phyloP scores from a whole-genome alignment of 441 rosid genomes.

The Euphorbia corollata region DNA sequence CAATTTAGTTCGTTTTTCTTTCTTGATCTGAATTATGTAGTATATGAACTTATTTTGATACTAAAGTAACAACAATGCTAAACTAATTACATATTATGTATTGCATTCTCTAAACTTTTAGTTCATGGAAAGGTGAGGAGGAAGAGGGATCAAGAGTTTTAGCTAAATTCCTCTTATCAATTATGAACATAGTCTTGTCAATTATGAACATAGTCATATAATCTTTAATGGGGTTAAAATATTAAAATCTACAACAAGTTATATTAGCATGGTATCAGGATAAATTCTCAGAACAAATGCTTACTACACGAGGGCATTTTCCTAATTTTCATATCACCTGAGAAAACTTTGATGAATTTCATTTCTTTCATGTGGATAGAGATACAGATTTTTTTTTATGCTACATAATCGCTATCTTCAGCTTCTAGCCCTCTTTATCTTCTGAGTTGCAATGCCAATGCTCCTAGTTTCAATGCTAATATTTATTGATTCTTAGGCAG shows the following conservation, averaged over 20 bases:
- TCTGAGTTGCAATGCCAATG: constrained; percentile 13
- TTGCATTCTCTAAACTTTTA: not conserved
- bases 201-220: not conserved
- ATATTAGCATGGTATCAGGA: not conserved
- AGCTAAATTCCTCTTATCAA: constrained; percentile 6
- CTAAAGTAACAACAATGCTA: not conserved
- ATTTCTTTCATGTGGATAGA: constrained; percentile 3
- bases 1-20: not conserved
- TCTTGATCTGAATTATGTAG: not conserved
- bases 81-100: not conserved
- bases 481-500: constrained; percentile 42
- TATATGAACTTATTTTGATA: not conserved
- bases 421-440: not conserved
- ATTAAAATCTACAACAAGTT: not conserved
- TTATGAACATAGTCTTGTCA: not conserved
- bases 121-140: not conserved
- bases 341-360: not conserved
- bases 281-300: not conserved
- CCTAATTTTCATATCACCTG: not conserved
- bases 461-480: constrained; percentile 17
- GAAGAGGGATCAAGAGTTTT: not conserved
- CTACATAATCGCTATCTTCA: not conserved
- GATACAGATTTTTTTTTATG: not conserved
- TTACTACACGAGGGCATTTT: not conserved
- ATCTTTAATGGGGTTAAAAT: not conserved